Evolutionary conservation across 257 asterid genomes (phyloP).

Genomic region (Solanum rostratum): DNA sequence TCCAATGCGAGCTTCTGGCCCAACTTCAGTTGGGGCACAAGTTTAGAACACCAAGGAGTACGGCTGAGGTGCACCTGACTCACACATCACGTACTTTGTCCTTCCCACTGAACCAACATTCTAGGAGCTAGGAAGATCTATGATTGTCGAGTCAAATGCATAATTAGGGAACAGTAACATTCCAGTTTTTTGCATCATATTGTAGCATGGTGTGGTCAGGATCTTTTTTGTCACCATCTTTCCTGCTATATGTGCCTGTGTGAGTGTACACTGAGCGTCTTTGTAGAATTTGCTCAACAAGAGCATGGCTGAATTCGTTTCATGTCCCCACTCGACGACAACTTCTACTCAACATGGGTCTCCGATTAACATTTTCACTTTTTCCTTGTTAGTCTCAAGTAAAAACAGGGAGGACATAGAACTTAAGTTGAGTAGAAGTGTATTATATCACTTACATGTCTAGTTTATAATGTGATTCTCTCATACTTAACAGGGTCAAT

Average conservation of each 20-base stretch:
- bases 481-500: constrained; percentile 48
- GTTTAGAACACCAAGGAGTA: not conserved
- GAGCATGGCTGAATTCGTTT: not conserved
- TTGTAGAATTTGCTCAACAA: not conserved
- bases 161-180: not conserved
- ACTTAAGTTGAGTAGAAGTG: not conserved
- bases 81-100: not conserved
- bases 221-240: not conserved
- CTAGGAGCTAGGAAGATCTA: not conserved
- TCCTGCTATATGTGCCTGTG: not conserved
- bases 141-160: not conserved
- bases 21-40: not conserved
- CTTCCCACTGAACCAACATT: not conserved
- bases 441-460: not conserved
- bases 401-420: not conserved
- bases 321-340: not conserved
- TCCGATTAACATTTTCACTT: not conserved
- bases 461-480: not conserved
- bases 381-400: not conserved
- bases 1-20: not conserved
- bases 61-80: not conserved
- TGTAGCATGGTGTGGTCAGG: not conserved
- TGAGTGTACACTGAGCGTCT: not conserved
- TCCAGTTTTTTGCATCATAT: not conserved
- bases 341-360: not conserved